Evolutionary conservation across 2,329 filamentous ascomycete genomes (phyloP).

Genomic region (Aspergillus hortae): DNA sequence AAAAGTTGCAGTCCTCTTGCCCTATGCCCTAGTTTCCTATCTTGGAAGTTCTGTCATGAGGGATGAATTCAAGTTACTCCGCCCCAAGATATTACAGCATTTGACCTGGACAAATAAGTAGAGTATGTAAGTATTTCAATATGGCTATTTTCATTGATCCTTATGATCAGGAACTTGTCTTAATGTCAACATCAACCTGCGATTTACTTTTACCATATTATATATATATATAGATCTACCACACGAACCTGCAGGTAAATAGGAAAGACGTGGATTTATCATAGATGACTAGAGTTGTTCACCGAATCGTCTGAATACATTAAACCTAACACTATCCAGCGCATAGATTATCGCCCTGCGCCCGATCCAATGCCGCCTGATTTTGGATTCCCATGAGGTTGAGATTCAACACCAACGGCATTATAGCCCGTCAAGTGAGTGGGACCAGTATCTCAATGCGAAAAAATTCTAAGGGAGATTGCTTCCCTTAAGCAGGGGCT

Average conservation of each 20-base stretch:
- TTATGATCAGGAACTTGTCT: too few species aligned
- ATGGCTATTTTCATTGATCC: too few species aligned
- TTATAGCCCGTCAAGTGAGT: too few species aligned
- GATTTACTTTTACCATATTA: background rate
- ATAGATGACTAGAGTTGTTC: conserved; percentile 23
- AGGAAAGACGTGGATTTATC: conserved; percentile 6
- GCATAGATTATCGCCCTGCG: conserved; percentile 15
- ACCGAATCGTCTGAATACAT: conserved; percentile 34
- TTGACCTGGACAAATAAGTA: too few species aligned
- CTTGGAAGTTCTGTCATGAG: conserved; percentile 8
- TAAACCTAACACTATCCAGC: conserved; percentile 27
- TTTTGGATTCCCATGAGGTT: too few species aligned
- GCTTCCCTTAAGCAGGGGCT: conserved; percentile 31
- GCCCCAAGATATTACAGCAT: too few species aligned
- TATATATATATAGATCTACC: background rate
- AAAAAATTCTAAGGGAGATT: conserved; percentile 15
- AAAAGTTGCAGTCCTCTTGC: conserved; percentile 31
- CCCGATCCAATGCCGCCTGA: conserved; percentile 10
- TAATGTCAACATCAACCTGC: too few species aligned
- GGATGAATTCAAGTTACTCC: background rate
- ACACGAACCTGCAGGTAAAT: background rate
- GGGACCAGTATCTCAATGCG: too few species aligned
- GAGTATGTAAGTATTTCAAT: too few species aligned
- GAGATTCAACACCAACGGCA: too few species aligned
- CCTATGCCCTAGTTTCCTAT: conserved; percentile 39